These are phyloP conservation scores for Fusarium sp. DNA, from an alignment of 2,329 filamentous ascomycete species.

Conservation along the genomic window DNA sequence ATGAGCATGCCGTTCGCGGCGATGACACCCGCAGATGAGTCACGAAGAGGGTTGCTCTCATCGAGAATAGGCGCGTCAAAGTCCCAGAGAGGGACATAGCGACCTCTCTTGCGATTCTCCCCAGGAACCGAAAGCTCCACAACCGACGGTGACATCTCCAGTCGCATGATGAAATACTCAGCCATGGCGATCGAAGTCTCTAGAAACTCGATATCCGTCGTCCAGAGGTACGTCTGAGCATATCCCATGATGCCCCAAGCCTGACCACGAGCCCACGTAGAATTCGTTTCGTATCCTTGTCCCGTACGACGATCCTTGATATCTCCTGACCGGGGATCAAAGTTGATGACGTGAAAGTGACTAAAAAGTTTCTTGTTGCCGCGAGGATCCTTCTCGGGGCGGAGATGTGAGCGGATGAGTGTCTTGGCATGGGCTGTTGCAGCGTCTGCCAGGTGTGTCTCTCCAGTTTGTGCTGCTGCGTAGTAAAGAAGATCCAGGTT, in stretches of 20 bases:
- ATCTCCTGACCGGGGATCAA: slow-evolving; percentile 56
- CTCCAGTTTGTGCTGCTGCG: slow-evolving; percentile 48
- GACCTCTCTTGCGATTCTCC: slow-evolving; percentile 27
- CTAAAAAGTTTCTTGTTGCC: slow-evolving; percentile 45
- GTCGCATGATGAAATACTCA: slow-evolving; percentile 61
- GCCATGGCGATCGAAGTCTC: slow-evolving; percentile 59
- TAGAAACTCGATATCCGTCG: slow-evolving; percentile 57
- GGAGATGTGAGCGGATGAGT: slow-evolving; percentile 55
- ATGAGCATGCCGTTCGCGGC: slow-evolving; percentile 56
- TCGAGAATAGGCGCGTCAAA: slow-evolving; percentile 59
- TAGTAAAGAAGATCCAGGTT: slow-evolving; percentile 55
- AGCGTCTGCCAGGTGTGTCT: slow-evolving; percentile 41
- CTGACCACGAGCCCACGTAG: slow-evolving; percentile 65
- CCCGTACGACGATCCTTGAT: slow-evolving; percentile 61
- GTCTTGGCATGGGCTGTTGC: slow-evolving; percentile 56
- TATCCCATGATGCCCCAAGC: slow-evolving; percentile 65
- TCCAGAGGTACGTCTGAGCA: slow-evolving; percentile 63
- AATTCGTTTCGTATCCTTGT: slow-evolving; percentile 60
- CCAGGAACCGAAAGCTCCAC: slow-evolving; percentile 40
- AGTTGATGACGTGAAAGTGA: slow-evolving; percentile 63
- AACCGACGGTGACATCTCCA: slow-evolving; percentile 50
- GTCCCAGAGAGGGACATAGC: slow-evolving; percentile 55
- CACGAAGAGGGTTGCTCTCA: slow-evolving; percentile 46
- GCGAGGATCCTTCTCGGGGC: slow-evolving; percentile 46
- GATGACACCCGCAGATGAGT: slow-evolving; percentile 54